Evolutionary conservation across 371 early-diverging fungal species (phyloP).

Genomic region (Circinella umbellata): DNA sequence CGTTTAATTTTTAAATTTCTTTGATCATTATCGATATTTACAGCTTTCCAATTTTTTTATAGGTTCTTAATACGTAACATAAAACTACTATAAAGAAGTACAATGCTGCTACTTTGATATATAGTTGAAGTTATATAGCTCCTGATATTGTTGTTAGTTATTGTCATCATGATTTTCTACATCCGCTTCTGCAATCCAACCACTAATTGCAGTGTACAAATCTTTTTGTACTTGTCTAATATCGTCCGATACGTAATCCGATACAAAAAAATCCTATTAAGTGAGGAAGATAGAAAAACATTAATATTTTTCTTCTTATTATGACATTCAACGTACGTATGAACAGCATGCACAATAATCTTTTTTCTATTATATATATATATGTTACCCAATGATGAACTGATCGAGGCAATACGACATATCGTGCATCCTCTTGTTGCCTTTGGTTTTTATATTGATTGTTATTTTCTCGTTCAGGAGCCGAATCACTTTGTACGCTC

Average conservation of each 20-base stretch:
- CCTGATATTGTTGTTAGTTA: background rate
- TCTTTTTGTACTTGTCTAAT: conserved; percentile 17
- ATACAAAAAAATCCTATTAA: conserved; percentile 24
- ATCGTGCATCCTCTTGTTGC: conserved; percentile 19
- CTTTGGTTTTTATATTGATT: background rate
- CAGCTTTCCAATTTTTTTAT: no score
- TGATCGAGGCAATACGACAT: conserved; percentile 17
- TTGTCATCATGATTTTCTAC: background rate
- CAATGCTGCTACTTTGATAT: background rate
- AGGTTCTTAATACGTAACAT: no score
- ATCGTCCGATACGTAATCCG: conserved; percentile 9
- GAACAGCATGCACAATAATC: no score
- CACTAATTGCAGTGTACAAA: background rate
- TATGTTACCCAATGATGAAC: conserved; percentile 33
- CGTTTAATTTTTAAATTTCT: no score
- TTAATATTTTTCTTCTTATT: no score
- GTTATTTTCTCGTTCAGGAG: conserved; percentile 14
- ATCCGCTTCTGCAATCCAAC: conserved; percentile 21
- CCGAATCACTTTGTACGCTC: conserved; percentile 26
- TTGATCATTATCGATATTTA: no score
- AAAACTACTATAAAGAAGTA: no score
- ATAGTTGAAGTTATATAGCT: background rate
- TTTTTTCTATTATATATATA: background rate
- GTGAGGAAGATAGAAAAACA: background rate
- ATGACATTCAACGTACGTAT: no score